phyloP scores from a whole-genome alignment of 2,329 filamentous ascomycete species.

The Fusarium heterosporum region DNA sequence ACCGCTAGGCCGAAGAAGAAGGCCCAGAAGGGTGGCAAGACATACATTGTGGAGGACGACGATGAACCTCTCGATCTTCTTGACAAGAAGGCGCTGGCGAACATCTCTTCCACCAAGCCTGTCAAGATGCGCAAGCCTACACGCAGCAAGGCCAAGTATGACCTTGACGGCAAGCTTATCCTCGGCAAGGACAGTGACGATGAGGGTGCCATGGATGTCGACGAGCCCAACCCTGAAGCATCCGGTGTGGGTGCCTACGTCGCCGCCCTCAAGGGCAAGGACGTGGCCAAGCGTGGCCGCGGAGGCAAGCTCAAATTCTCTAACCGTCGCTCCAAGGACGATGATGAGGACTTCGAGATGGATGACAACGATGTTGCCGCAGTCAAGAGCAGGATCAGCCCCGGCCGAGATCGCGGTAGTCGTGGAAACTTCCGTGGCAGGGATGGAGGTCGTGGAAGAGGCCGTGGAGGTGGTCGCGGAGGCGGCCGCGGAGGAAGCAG shows the following conservation, averaged over 20 bases:
- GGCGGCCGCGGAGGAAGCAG: constrained; percentile 52
- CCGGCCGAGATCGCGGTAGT: constrained; percentile 54
- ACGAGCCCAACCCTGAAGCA: constrained; percentile 67
- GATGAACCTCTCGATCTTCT: constrained; percentile 95
- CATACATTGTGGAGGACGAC: constrained; percentile 94
- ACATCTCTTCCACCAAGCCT: constrained; percentile 92
- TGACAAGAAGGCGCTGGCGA: constrained; percentile 87
- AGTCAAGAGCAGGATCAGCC: constrained; percentile 63
- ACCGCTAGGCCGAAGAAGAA: constrained; percentile 64
- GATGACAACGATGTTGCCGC: constrained; percentile 64
- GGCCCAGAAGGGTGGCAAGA: constrained; percentile 71
- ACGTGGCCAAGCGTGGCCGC: constrained; percentile 72
- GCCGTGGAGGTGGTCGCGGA: constrained; percentile 50
- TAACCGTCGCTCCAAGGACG: constrained; percentile 65
- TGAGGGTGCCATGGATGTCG: constrained; percentile 71
- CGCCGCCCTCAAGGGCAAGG: constrained; percentile 74
- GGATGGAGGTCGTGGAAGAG: constrained; percentile 47
- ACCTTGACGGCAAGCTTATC: constrained; percentile 84
- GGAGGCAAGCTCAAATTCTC: constrained; percentile 78
- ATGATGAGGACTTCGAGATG: constrained; percentile 65
- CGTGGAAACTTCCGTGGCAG: constrained; percentile 50
- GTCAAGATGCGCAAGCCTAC: constrained; percentile 69
- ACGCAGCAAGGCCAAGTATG: constrained; percentile 72
- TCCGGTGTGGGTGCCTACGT: constrained; percentile 76
- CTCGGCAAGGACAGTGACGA: constrained; percentile 70